Evolutionary conservation across 169 alveolate species (phyloP).

Genomic region (Plasmodium relictum): DNA sequence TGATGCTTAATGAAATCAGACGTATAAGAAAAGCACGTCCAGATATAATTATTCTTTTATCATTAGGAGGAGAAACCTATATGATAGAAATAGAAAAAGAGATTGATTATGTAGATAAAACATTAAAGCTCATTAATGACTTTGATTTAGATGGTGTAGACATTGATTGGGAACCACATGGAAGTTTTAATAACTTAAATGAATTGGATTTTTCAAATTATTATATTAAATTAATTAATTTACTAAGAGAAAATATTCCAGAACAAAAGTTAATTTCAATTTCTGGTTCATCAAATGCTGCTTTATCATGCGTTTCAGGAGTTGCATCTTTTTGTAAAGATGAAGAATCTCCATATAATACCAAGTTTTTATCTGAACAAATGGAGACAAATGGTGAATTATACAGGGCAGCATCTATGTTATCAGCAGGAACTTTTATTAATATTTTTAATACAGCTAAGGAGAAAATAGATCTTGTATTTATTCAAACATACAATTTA

Average conservation of each 20-base stretch:
- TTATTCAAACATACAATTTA: slow-evolving; percentile 63
- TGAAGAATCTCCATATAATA: slow-evolving; percentile 48
- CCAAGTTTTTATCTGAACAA: slow-evolving; percentile 39
- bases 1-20: slow-evolving; percentile 51
- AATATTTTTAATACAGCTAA: slow-evolving; percentile 53
- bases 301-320: slow-evolving; percentile 61
- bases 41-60: slow-evolving; percentile 42
- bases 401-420: slow-evolving; percentile 48
- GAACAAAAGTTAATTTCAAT: slow-evolving; percentile 41
- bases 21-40: slow-evolving; percentile 70
- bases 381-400: slow-evolving; percentile 28
- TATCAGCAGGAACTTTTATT: slow-evolving; percentile 56
- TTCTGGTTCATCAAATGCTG: slow-evolving; percentile 67
- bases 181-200: slow-evolving; percentile 59
- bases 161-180: slow-evolving; percentile 75
- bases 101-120: slow-evolving; percentile 35
- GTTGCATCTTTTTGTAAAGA: slow-evolving; percentile 49
- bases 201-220: slow-evolving; percentile 36
- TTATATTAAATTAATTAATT: slow-evolving; percentile 42
- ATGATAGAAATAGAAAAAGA: slow-evolving; percentile 56
- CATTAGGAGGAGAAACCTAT: slow-evolving; percentile 69
- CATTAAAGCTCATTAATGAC: slow-evolving; percentile 34
- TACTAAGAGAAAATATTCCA: slow-evolving; percentile 42
- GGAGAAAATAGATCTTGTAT: slow-evolving; percentile 67
- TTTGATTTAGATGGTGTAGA: slow-evolving; percentile 71